A percentile compares a stretch with the other conserved stretches of the same genome.
Evolutionary conservation across 257 asterid species (phyloP).

Genomic region (Lavandula angustifolia): DNA sequence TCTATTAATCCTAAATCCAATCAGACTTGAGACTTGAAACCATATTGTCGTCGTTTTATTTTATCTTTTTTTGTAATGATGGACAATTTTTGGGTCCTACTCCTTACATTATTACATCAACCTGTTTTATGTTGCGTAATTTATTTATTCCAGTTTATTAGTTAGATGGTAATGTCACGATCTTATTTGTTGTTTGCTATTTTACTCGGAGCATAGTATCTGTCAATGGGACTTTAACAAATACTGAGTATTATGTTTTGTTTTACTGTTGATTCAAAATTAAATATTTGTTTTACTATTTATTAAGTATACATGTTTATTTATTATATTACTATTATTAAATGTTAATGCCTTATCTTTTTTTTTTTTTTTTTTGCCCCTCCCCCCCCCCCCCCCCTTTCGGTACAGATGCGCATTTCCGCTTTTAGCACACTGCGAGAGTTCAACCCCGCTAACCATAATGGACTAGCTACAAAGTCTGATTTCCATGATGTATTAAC

Average conservation of each 20-base stretch:
- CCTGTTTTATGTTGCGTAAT: neutral
- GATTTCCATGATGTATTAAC: no score
- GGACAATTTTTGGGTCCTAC: slow-evolving; percentile 19
- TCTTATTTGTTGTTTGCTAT: slow-evolving; percentile 23
- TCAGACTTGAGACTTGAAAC: no score
- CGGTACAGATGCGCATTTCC: no score
- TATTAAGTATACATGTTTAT: neutral
- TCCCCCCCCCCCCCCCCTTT: no score
- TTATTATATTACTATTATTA: neutral
- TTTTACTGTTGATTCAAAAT: slow-evolving; percentile 9
- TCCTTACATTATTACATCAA: no score
- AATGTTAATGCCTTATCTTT: neutral
- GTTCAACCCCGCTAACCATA: no score
- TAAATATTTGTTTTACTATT: slow-evolving; percentile 15
- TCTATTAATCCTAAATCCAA: no score
- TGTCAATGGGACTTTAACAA: neutral
- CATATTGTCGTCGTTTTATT: no score
- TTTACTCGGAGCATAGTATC: slow-evolving; percentile 14
- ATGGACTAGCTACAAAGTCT: no score
- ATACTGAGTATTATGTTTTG: neutral
- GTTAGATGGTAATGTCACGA: slow-evolving; percentile 22
- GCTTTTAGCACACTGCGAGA: no score
- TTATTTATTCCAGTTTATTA: neutral
- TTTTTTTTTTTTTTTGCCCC: no score
- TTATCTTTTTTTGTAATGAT: neutral